A percentile compares a stretch with the other conserved stretches of the same genome.
Conservation (phyloP, 2,329 filamentous ascomycete species). For the Hypoxylon sp. region DNA sequence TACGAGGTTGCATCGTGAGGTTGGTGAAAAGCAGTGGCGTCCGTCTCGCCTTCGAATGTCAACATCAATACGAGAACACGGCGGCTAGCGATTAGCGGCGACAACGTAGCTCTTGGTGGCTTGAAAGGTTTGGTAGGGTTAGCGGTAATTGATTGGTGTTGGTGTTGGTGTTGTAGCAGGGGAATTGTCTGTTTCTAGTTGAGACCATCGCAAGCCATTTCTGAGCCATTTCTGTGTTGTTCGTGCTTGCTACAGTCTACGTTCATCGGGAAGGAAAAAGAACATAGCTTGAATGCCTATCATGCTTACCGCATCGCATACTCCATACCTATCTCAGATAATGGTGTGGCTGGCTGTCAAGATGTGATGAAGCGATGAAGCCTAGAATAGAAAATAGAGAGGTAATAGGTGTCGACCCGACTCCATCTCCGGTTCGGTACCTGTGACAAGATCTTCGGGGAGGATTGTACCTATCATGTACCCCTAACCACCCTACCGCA, state of each 20-base stretch:
- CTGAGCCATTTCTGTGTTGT: background rate
- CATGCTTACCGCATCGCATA: too few relatives aligned
- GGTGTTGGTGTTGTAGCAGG: background rate
- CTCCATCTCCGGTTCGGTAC: background rate
- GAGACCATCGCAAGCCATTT: background rate
- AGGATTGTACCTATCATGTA: too few relatives aligned
- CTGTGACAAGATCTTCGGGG: too few relatives aligned
- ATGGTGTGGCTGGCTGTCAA: background rate
- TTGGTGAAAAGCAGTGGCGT: slow-evolving; percentile 6
- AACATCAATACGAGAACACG: slow-evolving; percentile 2
- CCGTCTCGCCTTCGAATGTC: too few relatives aligned
- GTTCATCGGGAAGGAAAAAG: background rate
- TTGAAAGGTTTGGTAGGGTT: background rate
- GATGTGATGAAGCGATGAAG: background rate
- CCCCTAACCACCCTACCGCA: too few relatives aligned
- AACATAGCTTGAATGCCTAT: background rate
- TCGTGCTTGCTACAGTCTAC: background rate
- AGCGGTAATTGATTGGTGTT: slow-evolving; percentile 1
- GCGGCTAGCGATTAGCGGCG: slow-evolving; percentile 12
- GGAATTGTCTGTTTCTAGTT: background rate
- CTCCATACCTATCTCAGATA: too few relatives aligned
- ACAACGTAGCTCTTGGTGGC: background rate
- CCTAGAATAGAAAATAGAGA: background rate
- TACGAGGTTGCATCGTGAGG: slow-evolving; percentile 12
- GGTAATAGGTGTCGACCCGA: background rate